Conservation (phyloP, 768 basidiomycete genomes). For the Pleurotus giganteus region DNA sequence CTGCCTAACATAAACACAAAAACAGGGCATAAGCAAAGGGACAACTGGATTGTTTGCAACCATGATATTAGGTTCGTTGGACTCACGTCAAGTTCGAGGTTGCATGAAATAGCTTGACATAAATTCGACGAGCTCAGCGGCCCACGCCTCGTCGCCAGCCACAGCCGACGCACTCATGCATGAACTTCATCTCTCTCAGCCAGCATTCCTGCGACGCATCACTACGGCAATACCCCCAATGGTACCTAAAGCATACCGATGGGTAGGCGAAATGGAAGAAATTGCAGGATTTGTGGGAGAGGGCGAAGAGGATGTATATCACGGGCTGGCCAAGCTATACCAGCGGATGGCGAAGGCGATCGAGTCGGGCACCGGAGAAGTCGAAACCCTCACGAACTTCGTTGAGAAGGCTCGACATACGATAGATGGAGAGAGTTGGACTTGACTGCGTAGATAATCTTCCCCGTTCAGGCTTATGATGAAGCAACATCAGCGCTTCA, state of each 20-base stretch:
- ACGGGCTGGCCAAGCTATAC: slow-evolving; percentile 46
- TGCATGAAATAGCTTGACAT: not conserved
- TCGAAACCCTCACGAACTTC: slow-evolving; percentile 39
- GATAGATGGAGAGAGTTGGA: slow-evolving; percentile 8
- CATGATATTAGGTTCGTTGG: slow-evolving; percentile 53
- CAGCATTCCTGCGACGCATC: slow-evolving; percentile 38
- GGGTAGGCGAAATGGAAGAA: slow-evolving; percentile 64
- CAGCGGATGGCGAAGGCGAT: slow-evolving; percentile 40
- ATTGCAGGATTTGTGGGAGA: slow-evolving; percentile 54
- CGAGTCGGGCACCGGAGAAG: slow-evolving; percentile 32
- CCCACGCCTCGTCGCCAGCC: slow-evolving; percentile 55
- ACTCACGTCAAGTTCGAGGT: not conserved
- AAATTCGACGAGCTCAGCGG: slow-evolving; percentile 32
- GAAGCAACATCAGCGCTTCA: not conserved
- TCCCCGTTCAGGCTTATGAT: too few species aligned
- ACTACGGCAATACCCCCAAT: slow-evolving; percentile 39
- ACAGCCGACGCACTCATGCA: slow-evolving; percentile 55
- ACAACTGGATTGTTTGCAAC: slow-evolving; percentile 50
- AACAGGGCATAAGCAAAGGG: slow-evolving; percentile 56
- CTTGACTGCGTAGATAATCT: too few species aligned
- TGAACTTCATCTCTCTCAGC: slow-evolving; percentile 48
- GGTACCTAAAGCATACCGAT: slow-evolving; percentile 64
- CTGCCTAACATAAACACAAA: slow-evolving; percentile 6
- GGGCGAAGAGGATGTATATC: slow-evolving; percentile 41
- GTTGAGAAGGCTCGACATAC: slow-evolving; percentile 41